Evolutionary conservation across 139 green algal genomes (phyloP), one percentile per base, ranked within the genome.

Genomic region (Mychonastes homosphaera): DNA sequence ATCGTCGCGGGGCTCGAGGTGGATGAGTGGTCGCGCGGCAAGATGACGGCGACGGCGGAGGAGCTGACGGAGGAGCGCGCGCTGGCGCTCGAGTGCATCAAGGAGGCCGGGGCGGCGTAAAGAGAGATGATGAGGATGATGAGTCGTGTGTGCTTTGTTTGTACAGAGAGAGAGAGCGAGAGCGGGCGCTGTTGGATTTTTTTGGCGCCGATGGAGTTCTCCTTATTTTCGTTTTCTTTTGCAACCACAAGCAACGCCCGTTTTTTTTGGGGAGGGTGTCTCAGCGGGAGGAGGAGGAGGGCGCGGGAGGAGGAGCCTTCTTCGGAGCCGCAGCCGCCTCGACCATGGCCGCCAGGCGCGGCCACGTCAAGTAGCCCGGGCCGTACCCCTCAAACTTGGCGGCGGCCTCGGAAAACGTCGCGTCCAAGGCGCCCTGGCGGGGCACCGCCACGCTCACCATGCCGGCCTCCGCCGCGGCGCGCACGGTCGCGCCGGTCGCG

Each of bases 1-100:
- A 32, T 15, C 21, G 0, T 62, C 38, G 69, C 82, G 72, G 80
- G 84, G 35, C 72, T 95, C 18, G n/a, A 55, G 5, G 88, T 95
- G 46, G 83, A 96, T 53, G 79, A 76, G 0, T 29, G 16, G 8
- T 83, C 75, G 10, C 63, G 67, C 12, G 58, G 55, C 23, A 82
- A 85, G 73, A 79, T 96, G 72, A 82, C 90, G 54, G 70, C 69
- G 21, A 92, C 85, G 19, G 88, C 81, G 4, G 78, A 87, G 4
- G 88, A 96, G 78, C 76, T 96, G 38, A 63, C 80, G 27, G 87
- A 93, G 65, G 87, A 95, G 75, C 72, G 73, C 46, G 51, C 52
- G 39, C 67, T 88, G 54, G 81, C 81, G 2, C 44, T 81, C 38
- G 53, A 84, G 50, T 88, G 77, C 69, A 70, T 75, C 41, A 33